Conservation (phyloP, 306 rosid species). For the Sophora flavescens region DNA sequence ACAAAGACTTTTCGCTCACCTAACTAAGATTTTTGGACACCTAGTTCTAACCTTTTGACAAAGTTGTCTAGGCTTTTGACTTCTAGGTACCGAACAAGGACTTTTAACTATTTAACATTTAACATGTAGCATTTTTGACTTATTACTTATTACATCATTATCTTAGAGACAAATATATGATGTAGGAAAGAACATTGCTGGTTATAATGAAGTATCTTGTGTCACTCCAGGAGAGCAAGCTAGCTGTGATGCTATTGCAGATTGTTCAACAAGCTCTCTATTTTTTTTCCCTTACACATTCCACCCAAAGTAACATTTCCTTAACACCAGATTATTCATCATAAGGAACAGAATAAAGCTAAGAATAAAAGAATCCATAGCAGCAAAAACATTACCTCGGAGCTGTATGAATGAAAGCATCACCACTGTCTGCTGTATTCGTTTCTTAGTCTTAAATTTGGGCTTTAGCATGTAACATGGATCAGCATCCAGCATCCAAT, state of each 20-base stretch:
- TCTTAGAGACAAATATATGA: no score
- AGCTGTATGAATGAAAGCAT: not conserved
- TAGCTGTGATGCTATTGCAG: constrained; percentile 39
- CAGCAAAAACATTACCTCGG: not conserved
- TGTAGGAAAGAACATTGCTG: constrained; percentile 30
- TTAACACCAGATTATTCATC: constrained; percentile 33
- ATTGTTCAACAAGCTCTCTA: constrained; percentile 48
- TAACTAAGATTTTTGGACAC: no score
- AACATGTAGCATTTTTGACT: no score
- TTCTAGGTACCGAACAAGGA: no score
- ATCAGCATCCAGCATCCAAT: not conserved
- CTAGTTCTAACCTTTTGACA: no score
- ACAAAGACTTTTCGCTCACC: no score
- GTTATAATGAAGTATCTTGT: not conserved
- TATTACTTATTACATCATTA: no score
- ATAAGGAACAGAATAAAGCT: constrained; percentile 63
- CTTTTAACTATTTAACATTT: no score
- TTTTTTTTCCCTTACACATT: constrained; percentile 40
- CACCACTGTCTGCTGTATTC: not conserved
- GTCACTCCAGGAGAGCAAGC: constrained; percentile 7
- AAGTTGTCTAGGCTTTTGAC: no score
- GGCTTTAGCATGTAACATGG: not conserved
- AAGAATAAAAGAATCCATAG: constrained; percentile 39
- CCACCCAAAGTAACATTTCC: constrained; percentile 57
- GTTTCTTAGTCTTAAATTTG: not conserved